Conservation (phyloP, 2,329 filamentous ascomycete species). For the Phialocephala subalpina region DNA sequence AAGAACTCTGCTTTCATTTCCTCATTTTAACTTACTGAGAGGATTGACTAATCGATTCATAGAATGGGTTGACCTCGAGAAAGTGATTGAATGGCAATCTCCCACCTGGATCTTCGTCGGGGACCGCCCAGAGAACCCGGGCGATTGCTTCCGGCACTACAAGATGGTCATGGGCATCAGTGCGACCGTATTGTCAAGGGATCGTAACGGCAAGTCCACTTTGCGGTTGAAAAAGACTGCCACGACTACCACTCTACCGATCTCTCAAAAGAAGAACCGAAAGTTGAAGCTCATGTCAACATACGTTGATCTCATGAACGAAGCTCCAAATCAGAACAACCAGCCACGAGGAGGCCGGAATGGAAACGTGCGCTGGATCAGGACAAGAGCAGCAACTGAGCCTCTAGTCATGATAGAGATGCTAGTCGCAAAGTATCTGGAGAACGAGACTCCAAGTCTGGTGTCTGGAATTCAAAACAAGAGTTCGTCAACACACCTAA, state of each 20-base stretch:
- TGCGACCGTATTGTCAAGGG: constrained; percentile 1
- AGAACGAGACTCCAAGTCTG: not conserved
- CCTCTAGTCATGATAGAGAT: constrained; percentile 15
- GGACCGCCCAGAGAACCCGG: constrained; percentile 8
- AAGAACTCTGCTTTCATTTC: too few species aligned
- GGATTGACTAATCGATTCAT: not conserved
- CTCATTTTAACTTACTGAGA: not conserved
- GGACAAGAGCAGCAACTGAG: constrained; percentile 11
- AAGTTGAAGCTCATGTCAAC: constrained; percentile 15
- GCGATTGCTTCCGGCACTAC: constrained; percentile 7
- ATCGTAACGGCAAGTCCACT: constrained; percentile 10
- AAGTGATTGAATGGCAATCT: constrained; percentile 14
- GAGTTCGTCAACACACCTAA: not conserved
- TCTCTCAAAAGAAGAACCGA: constrained; percentile 9
- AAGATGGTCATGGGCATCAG: constrained; percentile 16
- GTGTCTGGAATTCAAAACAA: not conserved
- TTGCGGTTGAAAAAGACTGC: not conserved
- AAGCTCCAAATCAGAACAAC: not conserved
- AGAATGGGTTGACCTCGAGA: constrained; percentile 17
- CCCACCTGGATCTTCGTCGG: constrained; percentile 18
- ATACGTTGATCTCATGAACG: constrained; percentile 8
- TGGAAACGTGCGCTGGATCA: not conserved
- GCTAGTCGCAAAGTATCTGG: not conserved
- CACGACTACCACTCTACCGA: not conserved
- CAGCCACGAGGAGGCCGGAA: not conserved